Evolutionary conservation across 345 rosid species (phyloP).

Genomic region (Hibiscus tridactylites): DNA sequence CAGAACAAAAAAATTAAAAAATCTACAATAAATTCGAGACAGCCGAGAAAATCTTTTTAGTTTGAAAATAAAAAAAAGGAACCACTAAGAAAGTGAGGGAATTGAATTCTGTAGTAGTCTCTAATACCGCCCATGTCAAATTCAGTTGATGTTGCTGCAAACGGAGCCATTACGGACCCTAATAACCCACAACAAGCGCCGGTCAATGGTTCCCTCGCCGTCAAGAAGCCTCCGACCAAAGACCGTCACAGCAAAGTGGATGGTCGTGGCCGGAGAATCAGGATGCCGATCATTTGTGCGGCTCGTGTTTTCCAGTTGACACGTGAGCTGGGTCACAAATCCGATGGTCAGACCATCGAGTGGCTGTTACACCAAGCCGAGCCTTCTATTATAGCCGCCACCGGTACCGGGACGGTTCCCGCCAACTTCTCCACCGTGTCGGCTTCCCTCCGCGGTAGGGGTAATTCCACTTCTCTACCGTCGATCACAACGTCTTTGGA

Average conservation of each 20-base stretch:
- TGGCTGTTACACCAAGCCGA: conserved; percentile 99
- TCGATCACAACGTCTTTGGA: conserved; percentile 34
- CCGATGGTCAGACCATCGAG: conserved; percentile 98
- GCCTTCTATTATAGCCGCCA: conserved; percentile 98
- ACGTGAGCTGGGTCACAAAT: conserved; percentile 94
- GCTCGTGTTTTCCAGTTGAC: conserved; percentile 97
- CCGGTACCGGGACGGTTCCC: conserved; percentile 93
- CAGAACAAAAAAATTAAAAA: too few relatives aligned
- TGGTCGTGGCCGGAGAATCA: conserved; percentile 90
- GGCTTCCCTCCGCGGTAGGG: conserved; percentile 48
- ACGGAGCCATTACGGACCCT: conserved; percentile 48
- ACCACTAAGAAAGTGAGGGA: too few relatives aligned
- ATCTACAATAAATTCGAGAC: too few relatives aligned
- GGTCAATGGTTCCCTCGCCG: conserved; percentile 38
- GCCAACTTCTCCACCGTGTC: conserved; percentile 83
- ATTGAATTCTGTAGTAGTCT: not conserved
- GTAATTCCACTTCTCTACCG: conserved; percentile 37
- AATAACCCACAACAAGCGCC: conserved; percentile 34
- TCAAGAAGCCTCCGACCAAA: conserved; percentile 86
- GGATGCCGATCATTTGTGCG: conserved; percentile 98
- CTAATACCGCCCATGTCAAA: conserved; percentile 44
- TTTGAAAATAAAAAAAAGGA: too few relatives aligned
- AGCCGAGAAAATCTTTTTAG: too few relatives aligned
- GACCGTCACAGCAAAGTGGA: conserved; percentile 98
- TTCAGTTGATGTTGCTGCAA: conserved; percentile 32